These are phyloP conservation scores for Nannizziopsis arthrosporioides DNA, from an alignment of 2,329 filamentous ascomycete genomes.

Conservation along the genomic window DNA sequence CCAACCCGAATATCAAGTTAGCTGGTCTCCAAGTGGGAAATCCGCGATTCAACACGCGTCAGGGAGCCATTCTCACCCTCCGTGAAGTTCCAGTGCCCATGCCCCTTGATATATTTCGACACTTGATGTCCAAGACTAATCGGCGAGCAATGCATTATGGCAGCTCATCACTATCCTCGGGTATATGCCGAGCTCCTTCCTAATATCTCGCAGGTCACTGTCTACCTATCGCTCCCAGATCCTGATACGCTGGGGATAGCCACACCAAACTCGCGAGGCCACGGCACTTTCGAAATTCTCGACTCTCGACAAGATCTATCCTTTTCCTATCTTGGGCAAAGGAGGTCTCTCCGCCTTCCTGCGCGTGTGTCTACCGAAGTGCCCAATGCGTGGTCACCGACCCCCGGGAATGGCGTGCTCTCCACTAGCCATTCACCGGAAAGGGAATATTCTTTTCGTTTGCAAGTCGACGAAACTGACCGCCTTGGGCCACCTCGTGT, in stretches of 20 bases:
- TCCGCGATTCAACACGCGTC: too few species aligned
- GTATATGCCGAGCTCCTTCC: slow-evolving; percentile 51
- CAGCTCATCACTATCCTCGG: slow-evolving; percentile 6
- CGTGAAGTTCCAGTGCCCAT: too few species aligned
- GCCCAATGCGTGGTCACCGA: slow-evolving; percentile 16
- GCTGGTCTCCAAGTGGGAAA: too few species aligned
- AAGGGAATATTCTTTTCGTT: slow-evolving; percentile 41
- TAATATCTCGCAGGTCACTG: slow-evolving; percentile 49
- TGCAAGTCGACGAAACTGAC: slow-evolving; percentile 38
- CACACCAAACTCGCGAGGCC: background rate
- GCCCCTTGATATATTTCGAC: too few species aligned
- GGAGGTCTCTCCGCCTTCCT: slow-evolving; percentile 40
- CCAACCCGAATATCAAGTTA: too few species aligned
- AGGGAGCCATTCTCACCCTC: too few species aligned
- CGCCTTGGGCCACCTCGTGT: background rate
- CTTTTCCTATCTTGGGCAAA: slow-evolving; percentile 22
- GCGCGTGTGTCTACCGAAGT: slow-evolving; percentile 24
- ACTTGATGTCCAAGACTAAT: too few species aligned
- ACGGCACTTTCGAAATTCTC: slow-evolving; percentile 23
- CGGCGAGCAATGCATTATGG: background rate
- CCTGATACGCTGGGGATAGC: background rate
- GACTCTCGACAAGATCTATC: slow-evolving; percentile 27
- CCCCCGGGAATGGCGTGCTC: background rate
- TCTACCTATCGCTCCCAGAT: slow-evolving; percentile 41
- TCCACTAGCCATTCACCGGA: slow-evolving; percentile 1